These are phyloP conservation scores for Fomitopsis serialis DNA, from an alignment of 768 basidiomycete species.

Conservation along the genomic window DNA sequence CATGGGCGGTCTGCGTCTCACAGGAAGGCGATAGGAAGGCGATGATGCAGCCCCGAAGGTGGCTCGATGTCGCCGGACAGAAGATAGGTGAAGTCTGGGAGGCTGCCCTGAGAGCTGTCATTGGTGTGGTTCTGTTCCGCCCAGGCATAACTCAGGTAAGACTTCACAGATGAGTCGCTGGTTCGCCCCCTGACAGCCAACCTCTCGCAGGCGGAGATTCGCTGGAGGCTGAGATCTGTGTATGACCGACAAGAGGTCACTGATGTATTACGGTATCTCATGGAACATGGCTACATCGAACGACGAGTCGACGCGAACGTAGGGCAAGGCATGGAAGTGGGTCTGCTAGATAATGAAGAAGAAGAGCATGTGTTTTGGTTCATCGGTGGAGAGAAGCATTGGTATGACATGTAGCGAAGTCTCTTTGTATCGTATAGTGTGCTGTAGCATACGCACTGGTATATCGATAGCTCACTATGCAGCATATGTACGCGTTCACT, in stretches of 20 bases:
- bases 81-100: constrained; percentile 63
- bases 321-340: constrained; percentile 14
- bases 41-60: constrained; percentile 62
- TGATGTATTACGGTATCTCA: constrained; percentile 53
- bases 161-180: neutral
- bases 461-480: neutral
- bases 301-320: constrained; percentile 21
- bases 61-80: constrained; percentile 67
- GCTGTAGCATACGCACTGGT: neutral
- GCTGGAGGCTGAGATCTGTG: constrained; percentile 63
- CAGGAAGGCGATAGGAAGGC: constrained; percentile 16
- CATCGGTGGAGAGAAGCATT: constrained; percentile 45
- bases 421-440: neutral
- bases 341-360: constrained; percentile 45
- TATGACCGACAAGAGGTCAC: constrained; percentile 74
- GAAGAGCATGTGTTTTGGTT: constrained; percentile 53
- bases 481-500: neutral
- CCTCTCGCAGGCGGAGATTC: constrained; percentile 51
- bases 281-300: constrained; percentile 45
- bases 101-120: constrained; percentile 63
- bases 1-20: constrained; percentile 54
- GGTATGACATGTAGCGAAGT: constrained; percentile 54
- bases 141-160: constrained; percentile 73
- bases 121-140: constrained; percentile 58
- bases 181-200: neutral